phyloP scores from a whole-genome alignment of 805 yeast genomes.

The Teunomyces kruisii region DNA sequence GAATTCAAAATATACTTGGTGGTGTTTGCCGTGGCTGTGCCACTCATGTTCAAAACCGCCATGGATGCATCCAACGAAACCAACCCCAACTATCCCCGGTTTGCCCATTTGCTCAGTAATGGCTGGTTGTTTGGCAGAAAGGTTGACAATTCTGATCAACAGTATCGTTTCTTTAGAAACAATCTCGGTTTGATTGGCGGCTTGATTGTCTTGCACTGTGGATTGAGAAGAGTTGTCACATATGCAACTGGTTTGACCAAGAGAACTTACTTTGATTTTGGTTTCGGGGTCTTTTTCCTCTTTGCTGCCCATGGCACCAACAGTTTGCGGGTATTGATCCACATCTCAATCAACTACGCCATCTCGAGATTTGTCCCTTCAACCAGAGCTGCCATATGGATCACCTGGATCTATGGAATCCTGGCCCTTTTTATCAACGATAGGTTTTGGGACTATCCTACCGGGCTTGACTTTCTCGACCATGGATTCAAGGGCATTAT shows the following conservation, averaged over 20 bases:
- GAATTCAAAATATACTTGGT: constrained; percentile 73
- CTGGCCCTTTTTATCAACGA: constrained; percentile 77
- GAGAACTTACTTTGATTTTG: constrained; percentile 68
- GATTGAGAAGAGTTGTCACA: constrained; percentile 41
- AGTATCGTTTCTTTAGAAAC: constrained; percentile 83
- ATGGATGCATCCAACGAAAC: constrained; percentile 74
- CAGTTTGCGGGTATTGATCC: constrained; percentile 56
- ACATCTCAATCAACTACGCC: constrained; percentile 52
- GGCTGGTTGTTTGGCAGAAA: constrained; percentile 93
- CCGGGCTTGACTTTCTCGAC: constrained; percentile 60
- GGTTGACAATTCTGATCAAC: constrained; percentile 90
- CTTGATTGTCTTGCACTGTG: constrained; percentile 54
- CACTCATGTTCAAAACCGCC: constrained; percentile 79
- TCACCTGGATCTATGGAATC: constrained; percentile 81
- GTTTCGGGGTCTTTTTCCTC: constrained; percentile 68
- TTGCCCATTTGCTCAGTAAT: constrained; percentile 57
- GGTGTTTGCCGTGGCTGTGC: constrained; percentile 68
- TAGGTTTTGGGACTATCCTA: constrained; percentile 52
- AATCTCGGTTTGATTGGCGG: constrained; percentile 65
- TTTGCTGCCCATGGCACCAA: constrained; percentile 81
- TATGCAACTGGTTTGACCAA: constrained; percentile 18
- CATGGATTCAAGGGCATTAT: constrained; percentile 69
- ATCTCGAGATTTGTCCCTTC: constrained; percentile 43
- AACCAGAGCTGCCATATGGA: constrained; percentile 37
- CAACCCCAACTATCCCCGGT: constrained; percentile 70